Percentiles rank a stretch among this genome's conserved stretches.
Conservation (phyloP, 768 basidiomycete genomes). For the Albatrellus ellisii region DNA sequence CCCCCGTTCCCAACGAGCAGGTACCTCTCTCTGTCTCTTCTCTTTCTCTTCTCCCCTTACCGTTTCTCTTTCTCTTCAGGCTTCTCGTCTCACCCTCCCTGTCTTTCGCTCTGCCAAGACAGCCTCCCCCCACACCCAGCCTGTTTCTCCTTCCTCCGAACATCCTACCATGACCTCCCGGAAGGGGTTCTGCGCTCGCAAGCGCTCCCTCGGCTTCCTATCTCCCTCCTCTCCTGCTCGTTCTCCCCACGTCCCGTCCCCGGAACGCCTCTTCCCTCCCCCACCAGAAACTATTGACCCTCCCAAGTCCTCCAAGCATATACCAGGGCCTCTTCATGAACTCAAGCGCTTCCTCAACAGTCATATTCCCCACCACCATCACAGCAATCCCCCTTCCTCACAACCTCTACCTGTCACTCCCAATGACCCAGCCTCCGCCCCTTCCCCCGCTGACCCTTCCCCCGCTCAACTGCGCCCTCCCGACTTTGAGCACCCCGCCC, state of each 20-base stretch:
- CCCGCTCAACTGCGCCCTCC: slow-evolving; percentile 23
- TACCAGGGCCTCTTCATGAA: slow-evolving; percentile 74
- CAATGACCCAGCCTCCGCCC: slow-evolving; percentile 16
- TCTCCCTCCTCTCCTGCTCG: slow-evolving; percentile 13
- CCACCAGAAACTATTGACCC: slow-evolving; percentile 4
- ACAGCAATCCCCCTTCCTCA: slow-evolving; percentile 16
- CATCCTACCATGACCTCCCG: slow-evolving; percentile 18
- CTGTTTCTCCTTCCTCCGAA: slow-evolving; percentile 14
- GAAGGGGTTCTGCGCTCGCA: slow-evolving; percentile 12
- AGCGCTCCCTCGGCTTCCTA: slow-evolving; percentile 15
- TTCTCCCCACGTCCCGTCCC: slow-evolving; percentile 6
- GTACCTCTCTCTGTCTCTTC: not conserved
- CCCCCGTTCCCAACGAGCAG: slow-evolving; percentile 8
- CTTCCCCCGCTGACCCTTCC: slow-evolving; percentile 20
- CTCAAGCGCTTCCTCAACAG: slow-evolving; percentile 92
- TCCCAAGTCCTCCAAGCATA: slow-evolving; percentile 22
- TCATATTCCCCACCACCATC: slow-evolving; percentile 57
- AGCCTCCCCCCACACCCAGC: slow-evolving; percentile 14
- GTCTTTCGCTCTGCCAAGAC: slow-evolving; percentile 3
- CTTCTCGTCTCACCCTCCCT: slow-evolving; percentile 7
- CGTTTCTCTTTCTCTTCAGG: slow-evolving; percentile 9
- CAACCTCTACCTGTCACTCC: slow-evolving; percentile 16
- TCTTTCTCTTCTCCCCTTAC: slow-evolving; percentile 1
- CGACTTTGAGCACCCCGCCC: slow-evolving; percentile 23
- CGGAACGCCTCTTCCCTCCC: slow-evolving; percentile 9